These are phyloP conservation scores for Alternaria incomplexa DNA, from an alignment of 2,329 filamentous ascomycete species.

Conservation along the genomic window DNA sequence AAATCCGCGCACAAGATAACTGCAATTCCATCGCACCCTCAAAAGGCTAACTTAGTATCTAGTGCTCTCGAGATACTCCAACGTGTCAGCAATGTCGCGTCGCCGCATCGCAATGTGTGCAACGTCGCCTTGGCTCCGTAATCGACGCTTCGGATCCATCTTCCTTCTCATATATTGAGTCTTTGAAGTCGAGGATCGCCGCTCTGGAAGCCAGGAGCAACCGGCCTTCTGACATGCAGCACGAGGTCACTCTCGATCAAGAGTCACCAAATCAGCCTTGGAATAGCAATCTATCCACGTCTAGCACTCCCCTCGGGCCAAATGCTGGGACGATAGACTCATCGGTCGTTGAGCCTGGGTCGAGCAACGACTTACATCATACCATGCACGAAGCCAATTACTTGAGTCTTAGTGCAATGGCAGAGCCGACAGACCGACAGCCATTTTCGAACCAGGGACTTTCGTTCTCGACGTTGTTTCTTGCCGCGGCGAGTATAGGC, in stretches of 20 bases:
- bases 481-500: neutral
- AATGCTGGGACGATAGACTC: neutral
- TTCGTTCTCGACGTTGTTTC: neutral
- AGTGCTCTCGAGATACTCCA: slow-evolving; percentile 16
- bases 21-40: neutral
- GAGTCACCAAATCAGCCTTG: neutral
- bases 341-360: neutral
- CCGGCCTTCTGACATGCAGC: neutral
- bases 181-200: neutral
- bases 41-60: neutral
- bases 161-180: neutral
- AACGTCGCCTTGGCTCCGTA: slow-evolving; percentile 7
- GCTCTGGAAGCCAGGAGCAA: neutral
- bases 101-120: slow-evolving; percentile 9
- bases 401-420: slow-evolving; percentile 20
- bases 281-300: neutral
- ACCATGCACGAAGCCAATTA: slow-evolving; percentile 18
- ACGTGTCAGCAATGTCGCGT: slow-evolving; percentile 10
- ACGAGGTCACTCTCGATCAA: neutral
- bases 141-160: neutral
- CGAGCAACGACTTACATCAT: slow-evolving; percentile 6
- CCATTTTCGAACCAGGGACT: slow-evolving; percentile 4
- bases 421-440: slow-evolving; percentile 13
- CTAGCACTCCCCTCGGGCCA: neutral
- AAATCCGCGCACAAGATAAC: neutral